phyloP scores from a whole-genome alignment of 768 basidiomycete species.

The Antrodiella citrinella region DNA sequence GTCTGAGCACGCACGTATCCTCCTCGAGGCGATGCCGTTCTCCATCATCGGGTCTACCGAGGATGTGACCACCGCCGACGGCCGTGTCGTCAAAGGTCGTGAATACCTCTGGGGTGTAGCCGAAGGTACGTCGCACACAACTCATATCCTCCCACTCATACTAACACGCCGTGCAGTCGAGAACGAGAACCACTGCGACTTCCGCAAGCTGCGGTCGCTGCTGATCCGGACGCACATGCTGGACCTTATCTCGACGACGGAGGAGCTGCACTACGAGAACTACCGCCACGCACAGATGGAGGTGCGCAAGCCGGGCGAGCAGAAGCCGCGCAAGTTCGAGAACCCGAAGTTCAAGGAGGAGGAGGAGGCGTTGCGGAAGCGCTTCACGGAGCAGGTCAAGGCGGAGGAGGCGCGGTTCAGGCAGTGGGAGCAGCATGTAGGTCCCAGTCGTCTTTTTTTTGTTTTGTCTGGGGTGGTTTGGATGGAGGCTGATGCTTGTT shows the following conservation, averaged over 20 bases:
- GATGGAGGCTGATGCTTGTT: constrained; percentile 11
- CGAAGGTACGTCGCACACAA: constrained; percentile 53
- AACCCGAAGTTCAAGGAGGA: constrained; percentile 99
- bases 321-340: constrained; percentile 97
- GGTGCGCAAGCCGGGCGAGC: constrained; percentile 97
- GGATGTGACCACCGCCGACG: constrained; percentile 88
- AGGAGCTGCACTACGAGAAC: constrained; percentile 95
- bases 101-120: constrained; percentile 99
- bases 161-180: constrained; percentile 52
- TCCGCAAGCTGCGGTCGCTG: constrained; percentile 92
- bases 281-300: constrained; percentile 99
- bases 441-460: constrained; percentile 29
- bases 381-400: constrained; percentile 99
- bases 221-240: constrained; percentile 98
- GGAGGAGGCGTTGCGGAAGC: constrained; percentile 91
- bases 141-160: not conserved
- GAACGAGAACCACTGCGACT: constrained; percentile 99
- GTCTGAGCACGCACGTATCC: constrained; percentile 80
- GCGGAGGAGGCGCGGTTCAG: constrained; percentile 95
- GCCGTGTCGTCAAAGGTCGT: constrained; percentile 90
- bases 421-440: constrained; percentile 98
- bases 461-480: constrained; percentile 1
- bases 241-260: constrained; percentile 92
- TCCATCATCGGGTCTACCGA: constrained; percentile 97
- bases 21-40: constrained; percentile 92